A percentile compares a stretch with the other conserved stretches of the same genome.
Evolutionary conservation across 2,329 filamentous ascomycete genomes (phyloP).

Genomic region (Colletotrichum chlorophyti): DNA sequence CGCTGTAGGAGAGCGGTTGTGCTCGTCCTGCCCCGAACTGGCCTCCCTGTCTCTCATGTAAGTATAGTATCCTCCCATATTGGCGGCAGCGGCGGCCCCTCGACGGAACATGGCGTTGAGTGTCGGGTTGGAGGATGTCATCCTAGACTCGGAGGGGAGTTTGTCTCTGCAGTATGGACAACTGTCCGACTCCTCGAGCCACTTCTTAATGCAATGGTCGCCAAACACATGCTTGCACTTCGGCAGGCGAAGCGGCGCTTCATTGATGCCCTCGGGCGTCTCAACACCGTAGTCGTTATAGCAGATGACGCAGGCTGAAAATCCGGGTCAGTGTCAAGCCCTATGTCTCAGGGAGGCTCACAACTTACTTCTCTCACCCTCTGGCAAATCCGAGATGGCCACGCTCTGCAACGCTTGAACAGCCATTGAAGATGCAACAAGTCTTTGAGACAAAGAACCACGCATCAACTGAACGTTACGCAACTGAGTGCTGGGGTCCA

Average conservation of each 20-base stretch:
- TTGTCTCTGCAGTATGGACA: slow-evolving; percentile 72
- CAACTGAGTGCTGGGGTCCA: slow-evolving; percentile 41
- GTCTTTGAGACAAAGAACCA: slow-evolving; percentile 49
- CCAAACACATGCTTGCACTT: slow-evolving; percentile 71
- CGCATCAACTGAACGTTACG: slow-evolving; percentile 54
- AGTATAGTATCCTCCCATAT: neutral
- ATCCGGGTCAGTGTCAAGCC: neutral
- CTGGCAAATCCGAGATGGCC: slow-evolving; percentile 49
- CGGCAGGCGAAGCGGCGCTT: slow-evolving; percentile 63
- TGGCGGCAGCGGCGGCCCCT: neutral
- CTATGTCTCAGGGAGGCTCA: neutral
- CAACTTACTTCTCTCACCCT: slow-evolving; percentile 55
- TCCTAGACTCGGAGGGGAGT: slow-evolving; percentile 54
- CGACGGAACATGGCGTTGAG: neutral
- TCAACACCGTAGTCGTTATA: slow-evolving; percentile 66
- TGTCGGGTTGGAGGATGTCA: slow-evolving; percentile 3
- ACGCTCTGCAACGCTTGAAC: slow-evolving; percentile 55
- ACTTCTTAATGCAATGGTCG: slow-evolving; percentile 69
- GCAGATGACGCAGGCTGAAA: slow-evolving; percentile 66
- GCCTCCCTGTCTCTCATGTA: slow-evolving; percentile 12
- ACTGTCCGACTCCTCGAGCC: slow-evolving; percentile 67
- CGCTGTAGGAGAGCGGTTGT: neutral
- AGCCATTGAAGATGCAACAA: slow-evolving; percentile 55
- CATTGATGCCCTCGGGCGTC: slow-evolving; percentile 64
- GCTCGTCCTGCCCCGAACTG: neutral